phyloP scores from a whole-genome alignment of 495 filamentous ascomycete species.

The Talaromyces liani region DNA sequence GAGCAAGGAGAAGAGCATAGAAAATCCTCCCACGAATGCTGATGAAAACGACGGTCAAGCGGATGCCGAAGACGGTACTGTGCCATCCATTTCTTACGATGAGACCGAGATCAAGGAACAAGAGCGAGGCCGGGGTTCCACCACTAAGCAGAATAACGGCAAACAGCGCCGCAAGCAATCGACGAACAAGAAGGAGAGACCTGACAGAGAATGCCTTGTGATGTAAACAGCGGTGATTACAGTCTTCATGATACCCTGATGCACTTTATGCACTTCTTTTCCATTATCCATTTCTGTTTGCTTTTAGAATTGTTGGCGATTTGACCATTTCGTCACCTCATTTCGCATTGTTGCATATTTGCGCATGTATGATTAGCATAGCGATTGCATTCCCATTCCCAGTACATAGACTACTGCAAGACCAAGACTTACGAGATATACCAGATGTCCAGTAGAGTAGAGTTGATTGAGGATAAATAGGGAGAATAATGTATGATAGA shows the following conservation, averaged over 20 bases:
- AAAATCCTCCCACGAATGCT: constrained; percentile 18
- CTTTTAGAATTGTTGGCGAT: background rate
- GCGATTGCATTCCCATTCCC: constrained; percentile 1
- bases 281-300: background rate
- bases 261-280: background rate
- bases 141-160: constrained; percentile 21
- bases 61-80: constrained; percentile 20
- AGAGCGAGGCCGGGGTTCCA: constrained; percentile 17
- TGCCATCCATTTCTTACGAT: constrained; percentile 13
- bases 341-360: background rate
- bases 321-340: background rate
- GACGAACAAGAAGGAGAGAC: constrained; percentile 34
- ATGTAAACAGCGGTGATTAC: constrained; percentile 32
- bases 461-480: background rate
- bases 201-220: constrained; percentile 65
- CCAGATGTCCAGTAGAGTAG: background rate
- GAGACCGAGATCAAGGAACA: constrained; percentile 27
- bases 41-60: constrained; percentile 26
- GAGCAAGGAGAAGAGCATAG: constrained; percentile 32
- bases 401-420: background rate
- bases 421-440: background rate
- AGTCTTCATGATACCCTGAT: background rate
- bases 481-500: background rate
- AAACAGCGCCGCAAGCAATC: constrained; percentile 33
- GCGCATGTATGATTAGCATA: constrained; percentile 1